Base-by-base conservation (phyloP, 257 asterid species). In the Solanum rostratum region DNA sequence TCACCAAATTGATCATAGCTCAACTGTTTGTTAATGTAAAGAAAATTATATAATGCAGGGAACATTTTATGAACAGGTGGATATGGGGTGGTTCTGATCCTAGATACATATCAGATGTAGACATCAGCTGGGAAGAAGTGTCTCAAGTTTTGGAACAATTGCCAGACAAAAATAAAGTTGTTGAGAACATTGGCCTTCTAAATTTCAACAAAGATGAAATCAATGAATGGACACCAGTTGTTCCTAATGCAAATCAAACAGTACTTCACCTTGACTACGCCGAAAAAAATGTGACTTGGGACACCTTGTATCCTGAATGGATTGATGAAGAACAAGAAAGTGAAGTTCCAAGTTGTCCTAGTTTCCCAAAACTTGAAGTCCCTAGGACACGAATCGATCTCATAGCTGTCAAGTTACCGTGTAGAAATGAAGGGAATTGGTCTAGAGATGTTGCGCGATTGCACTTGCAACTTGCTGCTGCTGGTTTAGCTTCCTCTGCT, bases 311-410 rank as follows among this genome's bases (percentile, higher is more conserved):
- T 78, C 98, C 99, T 0, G 99, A 95, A 84, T 95, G 99, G 99
- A 95, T 95, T 54, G 99, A 95, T 70, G 98, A 95, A 85, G 99
- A 95, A 49, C 97, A 95, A 83, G 95, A 94, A 46, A 90, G 85
- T 5, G 94, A 88, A 10, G 90, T 94, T 33, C 99, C 98, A 6
- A 91, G 85, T 24, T 95, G 98, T 85, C 97, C 99, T 6, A 85
- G 93, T 0, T 83, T 94, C 2, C 99, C 99, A 6, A 86, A 83
- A 41, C 80, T 92, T 7, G 86, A 91, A 29, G 88, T 92, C 2
- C 97, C 97, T 37, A 84, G 85, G 37, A 88, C 83, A 33, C 89
- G 94, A n/a, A 88, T 92, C 2, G 96, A 95, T 82, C 94, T 95
- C n/a, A 88, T 95, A 10, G 94, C 90, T 0, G 95, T 95, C 20